Evolutionary conservation across 176 grass and related monocot species (phyloP), one percentile per base, ranked within the genome.

Genomic region (Juncus effusus): DNA sequence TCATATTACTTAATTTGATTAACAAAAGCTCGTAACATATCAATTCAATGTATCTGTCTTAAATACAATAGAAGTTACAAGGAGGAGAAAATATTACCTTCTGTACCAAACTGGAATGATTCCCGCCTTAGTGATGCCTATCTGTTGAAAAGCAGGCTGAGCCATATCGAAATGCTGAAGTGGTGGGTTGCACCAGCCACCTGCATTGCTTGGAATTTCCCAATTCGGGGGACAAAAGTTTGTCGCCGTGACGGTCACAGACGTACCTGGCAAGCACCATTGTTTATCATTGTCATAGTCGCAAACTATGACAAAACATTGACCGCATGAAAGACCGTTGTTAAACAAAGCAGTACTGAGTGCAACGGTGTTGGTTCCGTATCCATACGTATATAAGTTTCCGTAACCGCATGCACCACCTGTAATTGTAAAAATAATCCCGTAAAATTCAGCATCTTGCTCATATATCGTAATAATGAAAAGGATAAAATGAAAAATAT

Each of bases 101-200:
- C 67, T 56, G 82, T 55, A 91, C 37, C 10, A 36, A 38, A 96
- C 71, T 1, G 84, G 82, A n/a, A 96, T 69, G 57, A 85, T 85
- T 11, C 91, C 91, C 4, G 54, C 91, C 4, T 62, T 64, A 60
- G 78, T 81, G 69, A 85, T 14, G 9, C 77, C 91, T 54, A 96
- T 96, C 71, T 76, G 56, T 38, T 85, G 63, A 70, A 80, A 96
- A 5, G 82, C 84, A 0, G 91, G 91, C 76, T 96, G 81, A 3
- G 91, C 79, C 87, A 96, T 87, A 72, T 96, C 91, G 6, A 96
- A 63, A 61, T 96, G 91, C 16, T 52, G 51, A 1, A 81, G 91
- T n/a, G 91, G 91, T 1, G 91, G 87, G 82, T 96, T 96, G 87
- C 91, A 96, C 91, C 91, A 96, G 5, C 91, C 91, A 44, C 87